Evolutionary conservation across 495 filamentous ascomycete genomes (phyloP), one percentile per base, ranked within the genome.

Genomic region (Lophium mytilinum): DNA sequence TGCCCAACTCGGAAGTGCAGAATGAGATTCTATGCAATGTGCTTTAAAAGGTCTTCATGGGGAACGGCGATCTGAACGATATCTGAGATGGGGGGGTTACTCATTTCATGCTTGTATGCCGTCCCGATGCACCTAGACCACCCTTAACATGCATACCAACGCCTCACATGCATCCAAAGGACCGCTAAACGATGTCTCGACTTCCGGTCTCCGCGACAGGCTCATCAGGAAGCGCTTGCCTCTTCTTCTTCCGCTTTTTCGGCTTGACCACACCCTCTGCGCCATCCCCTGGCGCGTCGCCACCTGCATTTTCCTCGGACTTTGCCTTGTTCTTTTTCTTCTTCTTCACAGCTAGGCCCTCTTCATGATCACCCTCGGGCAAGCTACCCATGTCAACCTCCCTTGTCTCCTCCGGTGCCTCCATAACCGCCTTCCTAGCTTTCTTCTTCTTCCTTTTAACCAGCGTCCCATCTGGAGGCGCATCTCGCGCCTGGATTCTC

Each of bases 371-470:
- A 68, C 69, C 62, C 68, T 72, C 17, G 12, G 39, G 39, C 6
- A 30, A 3, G 24, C 24, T 30, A 30, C 24, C 56, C 39, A 49
- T 59, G 9, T 55, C 57, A 17, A 10, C 50, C 39, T 52, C 56
- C 8, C 21, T 48, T 11, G 19, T 57, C 15, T 12, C 24, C 8
- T 39, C 57, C 1, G 21, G 62, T 10, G 55, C 65, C n/a, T 19
- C 56, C 15, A 50, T 58, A 0, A 52, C 60, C 50, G 59, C 68
- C 62, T 66, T 69, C 64, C 75, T 73, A 3, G 52, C 56, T 68
- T 79, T 81, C 68, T 69, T 72, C 69, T 82, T 85, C 73, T 88
- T 92, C 71, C 85, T 91, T 74, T 82, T 87, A 7, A 95, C 83
- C 30, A 90, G 72, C 6, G 77, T 83, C 10, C 86, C 88, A 58